Percentiles rank a stretch among this genome's conserved stretches.
phyloP scores from a whole-genome alignment of 495 filamentous ascomycete species.

The Podospora anserina region DNA sequence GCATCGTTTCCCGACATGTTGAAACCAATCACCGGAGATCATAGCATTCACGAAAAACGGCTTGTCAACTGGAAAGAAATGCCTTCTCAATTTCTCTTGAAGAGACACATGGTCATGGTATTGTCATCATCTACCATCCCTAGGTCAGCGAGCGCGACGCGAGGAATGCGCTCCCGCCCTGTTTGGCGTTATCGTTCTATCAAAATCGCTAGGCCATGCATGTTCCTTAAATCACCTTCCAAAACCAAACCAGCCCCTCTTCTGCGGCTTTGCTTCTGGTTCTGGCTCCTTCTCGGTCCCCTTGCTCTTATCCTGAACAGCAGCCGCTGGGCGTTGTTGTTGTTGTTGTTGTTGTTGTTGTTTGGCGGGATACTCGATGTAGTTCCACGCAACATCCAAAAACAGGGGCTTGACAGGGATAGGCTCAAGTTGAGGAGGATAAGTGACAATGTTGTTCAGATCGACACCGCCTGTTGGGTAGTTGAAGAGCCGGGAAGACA shows the following conservation, averaged over 20 bases:
- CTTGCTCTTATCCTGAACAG: constrained; percentile 1
- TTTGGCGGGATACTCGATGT: constrained; percentile 85
- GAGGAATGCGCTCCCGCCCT: neutral
- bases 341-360: neutral
- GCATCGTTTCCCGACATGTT: neutral
- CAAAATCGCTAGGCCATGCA: neutral
- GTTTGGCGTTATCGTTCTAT: neutral
- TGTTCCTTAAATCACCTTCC: constrained; percentile 51
- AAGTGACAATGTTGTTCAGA: constrained; percentile 75
- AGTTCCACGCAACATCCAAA: constrained; percentile 97
- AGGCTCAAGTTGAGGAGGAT: constrained; percentile 76
- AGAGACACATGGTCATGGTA: neutral
- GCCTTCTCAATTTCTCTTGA: neutral
- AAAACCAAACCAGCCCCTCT: constrained; percentile 88
- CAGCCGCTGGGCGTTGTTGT: neutral
- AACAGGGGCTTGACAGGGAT: constrained; percentile 95
- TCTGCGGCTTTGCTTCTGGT: constrained; percentile 50
- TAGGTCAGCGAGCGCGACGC: neutral
- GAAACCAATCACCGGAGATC: neutral
- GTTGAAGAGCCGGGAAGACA: constrained; percentile 70
- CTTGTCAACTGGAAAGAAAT: neutral
- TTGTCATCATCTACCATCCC: neutral
- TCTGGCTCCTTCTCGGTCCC: constrained; percentile 34
- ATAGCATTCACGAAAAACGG: neutral
- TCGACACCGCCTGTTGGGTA: constrained; percentile 67